Conservation (phyloP, 1,139 yeast species). For the Kodamaea plutei region DNA sequence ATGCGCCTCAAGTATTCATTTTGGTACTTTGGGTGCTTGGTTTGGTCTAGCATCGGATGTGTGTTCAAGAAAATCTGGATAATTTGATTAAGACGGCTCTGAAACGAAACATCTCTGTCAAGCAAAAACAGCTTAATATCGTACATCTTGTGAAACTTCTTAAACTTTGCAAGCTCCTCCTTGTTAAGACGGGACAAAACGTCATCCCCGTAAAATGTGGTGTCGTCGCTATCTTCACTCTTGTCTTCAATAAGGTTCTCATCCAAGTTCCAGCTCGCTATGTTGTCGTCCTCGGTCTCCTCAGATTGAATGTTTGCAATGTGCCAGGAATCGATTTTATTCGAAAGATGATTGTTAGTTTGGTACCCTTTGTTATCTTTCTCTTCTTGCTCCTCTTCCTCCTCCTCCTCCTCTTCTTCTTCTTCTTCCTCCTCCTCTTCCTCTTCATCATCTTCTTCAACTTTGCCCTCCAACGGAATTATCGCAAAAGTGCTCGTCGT, state of each 20-base stretch:
- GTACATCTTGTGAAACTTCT: constrained; percentile 21
- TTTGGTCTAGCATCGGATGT: not conserved
- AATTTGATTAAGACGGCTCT: constrained; percentile 5
- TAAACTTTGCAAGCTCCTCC: constrained; percentile 27
- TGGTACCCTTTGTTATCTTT: constrained; percentile 5
- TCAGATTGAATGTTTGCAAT: constrained; percentile 12
- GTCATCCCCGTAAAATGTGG: constrained; percentile 35
- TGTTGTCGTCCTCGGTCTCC: constrained; percentile 33
- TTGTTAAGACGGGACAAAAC: constrained; percentile 23
- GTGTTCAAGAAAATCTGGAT: constrained; percentile 5
- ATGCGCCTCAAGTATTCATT: not conserved
- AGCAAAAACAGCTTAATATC: constrained; percentile 18
- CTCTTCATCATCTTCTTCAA: constrained; percentile 14
- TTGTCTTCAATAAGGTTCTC: constrained; percentile 22
- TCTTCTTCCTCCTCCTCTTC: constrained; percentile 19
- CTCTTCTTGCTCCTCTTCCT: constrained; percentile 11
- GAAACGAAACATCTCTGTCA: constrained; percentile 8
- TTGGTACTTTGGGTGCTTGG: not conserved
- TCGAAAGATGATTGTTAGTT: constrained; percentile 10
- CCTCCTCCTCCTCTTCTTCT: constrained; percentile 9
- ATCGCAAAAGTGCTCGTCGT: constrained; percentile 6
- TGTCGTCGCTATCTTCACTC: constrained; percentile 10
- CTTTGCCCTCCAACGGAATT: constrained; percentile 6
- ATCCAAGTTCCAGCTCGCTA: constrained; percentile 46
- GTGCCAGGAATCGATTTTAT: constrained; percentile 26